These are phyloP conservation scores for Amanita subjunquillea DNA, from an alignment of 768 basidiomycete species.

Conservation along the genomic window DNA sequence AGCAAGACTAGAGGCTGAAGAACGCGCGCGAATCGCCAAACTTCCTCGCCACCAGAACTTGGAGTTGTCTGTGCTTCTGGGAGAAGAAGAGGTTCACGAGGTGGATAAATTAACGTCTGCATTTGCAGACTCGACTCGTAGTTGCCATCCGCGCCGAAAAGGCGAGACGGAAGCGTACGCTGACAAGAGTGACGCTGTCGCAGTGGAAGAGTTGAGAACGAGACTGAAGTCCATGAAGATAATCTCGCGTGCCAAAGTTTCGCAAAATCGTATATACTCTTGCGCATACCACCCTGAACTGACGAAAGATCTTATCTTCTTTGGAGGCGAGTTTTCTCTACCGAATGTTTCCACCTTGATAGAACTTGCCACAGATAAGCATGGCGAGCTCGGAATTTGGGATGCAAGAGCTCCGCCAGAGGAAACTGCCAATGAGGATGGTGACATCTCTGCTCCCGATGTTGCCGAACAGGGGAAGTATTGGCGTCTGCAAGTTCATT, in stretches of 20 bases:
- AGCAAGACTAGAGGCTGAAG: slow-evolving; percentile 49
- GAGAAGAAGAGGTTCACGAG: slow-evolving; percentile 40
- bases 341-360: not conserved
- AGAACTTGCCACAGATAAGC: slow-evolving; percentile 48
- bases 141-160: slow-evolving; percentile 24
- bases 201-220: slow-evolving; percentile 43
- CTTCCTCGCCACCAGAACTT: slow-evolving; percentile 61
- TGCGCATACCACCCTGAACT: slow-evolving; percentile 75
- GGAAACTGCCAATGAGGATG: slow-evolving; percentile 60
- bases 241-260: slow-evolving; percentile 76
- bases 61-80: slow-evolving; percentile 42
- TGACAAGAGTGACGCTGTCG: slow-evolving; percentile 34
- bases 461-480: slow-evolving; percentile 61
- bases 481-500: slow-evolving; percentile 74
- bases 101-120: slow-evolving; percentile 33
- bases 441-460: slow-evolving; percentile 24
- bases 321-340: slow-evolving; percentile 48
- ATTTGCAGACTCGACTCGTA: slow-evolving; percentile 29
- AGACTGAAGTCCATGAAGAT: slow-evolving; percentile 48
- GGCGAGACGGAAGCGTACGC: slow-evolving; percentile 42
- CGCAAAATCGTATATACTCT: slow-evolving; percentile 63
- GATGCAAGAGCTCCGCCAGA: slow-evolving; percentile 66
- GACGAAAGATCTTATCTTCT: slow-evolving; percentile 77
- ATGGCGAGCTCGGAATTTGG: slow-evolving; percentile 80
- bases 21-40: slow-evolving; percentile 51